A percentile compares a stretch with the other conserved stretches of the same genome.
Evolutionary conservation across 306 rosid genomes (phyloP).

Genomic region (Quercus rubra): DNA sequence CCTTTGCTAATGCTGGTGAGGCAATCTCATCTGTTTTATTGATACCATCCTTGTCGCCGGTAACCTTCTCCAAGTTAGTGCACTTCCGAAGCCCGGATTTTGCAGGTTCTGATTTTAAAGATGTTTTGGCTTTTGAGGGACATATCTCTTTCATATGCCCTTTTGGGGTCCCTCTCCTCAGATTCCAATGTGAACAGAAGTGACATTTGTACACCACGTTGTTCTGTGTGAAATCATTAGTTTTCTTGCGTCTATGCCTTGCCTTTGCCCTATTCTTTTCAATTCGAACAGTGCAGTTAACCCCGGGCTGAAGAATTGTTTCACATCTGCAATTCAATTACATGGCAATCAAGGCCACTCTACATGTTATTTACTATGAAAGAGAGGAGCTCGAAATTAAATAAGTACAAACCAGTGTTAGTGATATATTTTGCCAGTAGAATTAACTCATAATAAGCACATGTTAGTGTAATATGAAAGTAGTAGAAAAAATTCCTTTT

Average conservation of each 20-base stretch:
- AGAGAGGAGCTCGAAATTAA: neutral
- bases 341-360: conserved; percentile 1
- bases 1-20: conserved; percentile 3
- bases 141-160: conserved; percentile 56
- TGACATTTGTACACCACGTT: conserved; percentile 61
- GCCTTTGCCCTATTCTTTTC: conserved; percentile 52
- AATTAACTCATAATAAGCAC: neutral
- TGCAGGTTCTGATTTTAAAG: conserved; percentile 18
- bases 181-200: conserved; percentile 55
- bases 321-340: conserved; percentile 58
- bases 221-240: conserved; percentile 39
- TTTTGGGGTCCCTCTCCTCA: conserved; percentile 59
- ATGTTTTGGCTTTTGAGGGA: conserved; percentile 32
- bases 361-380: conserved; percentile 1
- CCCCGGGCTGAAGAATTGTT: conserved; percentile 67
- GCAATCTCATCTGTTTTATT: conserved; percentile 15
- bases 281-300: conserved; percentile 62
- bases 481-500: neutral
- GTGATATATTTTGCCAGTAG: neutral
- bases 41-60: conserved; percentile 10
- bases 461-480: neutral
- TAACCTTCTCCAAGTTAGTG: conserved; percentile 21
- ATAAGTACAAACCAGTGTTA: neutral
- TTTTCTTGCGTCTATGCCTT: conserved; percentile 27
- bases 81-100: conserved; percentile 3